phyloP scores from a whole-genome alignment of 768 basidiomycete species.

The Ephemerocybe angulata region DNA sequence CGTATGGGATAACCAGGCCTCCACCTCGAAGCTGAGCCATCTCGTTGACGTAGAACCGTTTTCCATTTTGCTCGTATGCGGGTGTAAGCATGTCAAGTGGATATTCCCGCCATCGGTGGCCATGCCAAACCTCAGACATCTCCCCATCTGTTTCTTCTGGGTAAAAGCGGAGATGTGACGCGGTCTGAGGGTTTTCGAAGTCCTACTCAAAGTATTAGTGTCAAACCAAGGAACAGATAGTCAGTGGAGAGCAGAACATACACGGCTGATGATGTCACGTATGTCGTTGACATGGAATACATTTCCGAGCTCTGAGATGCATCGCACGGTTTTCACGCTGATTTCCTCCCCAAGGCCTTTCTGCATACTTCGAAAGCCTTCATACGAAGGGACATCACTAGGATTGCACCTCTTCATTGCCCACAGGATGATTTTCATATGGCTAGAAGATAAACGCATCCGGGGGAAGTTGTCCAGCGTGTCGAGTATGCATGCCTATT shows the following conservation, averaged over 20 bases:
- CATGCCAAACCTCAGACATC: slow-evolving; percentile 15
- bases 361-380: slow-evolving; percentile 15
- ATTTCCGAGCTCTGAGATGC: slow-evolving; percentile 1
- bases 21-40: slow-evolving; percentile 14
- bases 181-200: slow-evolving; percentile 14
- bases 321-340: not conserved
- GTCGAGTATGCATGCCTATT: slow-evolving; percentile 10
- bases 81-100: slow-evolving; percentile 12
- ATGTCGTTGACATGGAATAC: slow-evolving; percentile 9
- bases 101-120: slow-evolving; percentile 12
- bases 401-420: slow-evolving; percentile 15
- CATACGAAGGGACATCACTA: slow-evolving; percentile 17
- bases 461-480: slow-evolving; percentile 22
- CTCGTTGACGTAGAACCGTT: slow-evolving; percentile 25
- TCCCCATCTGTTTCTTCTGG: slow-evolving; percentile 11
- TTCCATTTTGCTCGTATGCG: slow-evolving; percentile 5
- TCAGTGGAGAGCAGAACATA: not conserved
- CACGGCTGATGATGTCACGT: not conserved
- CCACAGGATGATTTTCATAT: slow-evolving; percentile 20
- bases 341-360: slow-evolving; percentile 1
- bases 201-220: not conserved
- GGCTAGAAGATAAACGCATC: slow-evolving; percentile 17
- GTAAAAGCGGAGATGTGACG: slow-evolving; percentile 12
- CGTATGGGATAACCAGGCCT: slow-evolving; percentile 14
- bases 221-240: not conserved